phyloP scores from a whole-genome alignment of 208 protist species.

The Novymonas esmeraldas region DNA sequence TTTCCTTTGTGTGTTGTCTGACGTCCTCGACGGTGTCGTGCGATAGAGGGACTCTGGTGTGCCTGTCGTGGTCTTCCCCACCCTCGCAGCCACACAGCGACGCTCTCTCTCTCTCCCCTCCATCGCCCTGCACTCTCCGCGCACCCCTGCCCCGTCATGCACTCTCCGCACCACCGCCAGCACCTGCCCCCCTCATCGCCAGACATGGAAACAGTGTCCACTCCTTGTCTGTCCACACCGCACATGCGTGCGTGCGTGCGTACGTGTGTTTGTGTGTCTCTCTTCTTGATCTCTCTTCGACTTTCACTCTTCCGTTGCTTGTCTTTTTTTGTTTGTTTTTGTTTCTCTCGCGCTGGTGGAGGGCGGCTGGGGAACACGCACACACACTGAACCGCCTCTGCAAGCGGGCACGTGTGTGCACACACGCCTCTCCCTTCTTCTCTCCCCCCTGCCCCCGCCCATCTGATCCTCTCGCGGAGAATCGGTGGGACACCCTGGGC shows the following conservation, averaged over 20 bases:
- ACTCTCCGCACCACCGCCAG: not conserved
- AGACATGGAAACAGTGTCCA: slow-evolving; percentile 3
- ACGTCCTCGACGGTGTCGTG: not conserved
- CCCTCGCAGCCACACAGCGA: not conserved
- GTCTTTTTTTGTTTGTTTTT: not conserved
- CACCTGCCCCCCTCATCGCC: not conserved
- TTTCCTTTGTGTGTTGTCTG: not conserved
- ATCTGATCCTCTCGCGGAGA: too few species aligned
- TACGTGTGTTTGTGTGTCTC: not conserved
- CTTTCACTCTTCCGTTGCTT: not conserved
- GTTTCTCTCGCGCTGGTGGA: not conserved
- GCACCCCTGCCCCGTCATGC: not conserved
- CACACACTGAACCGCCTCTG: too few species aligned
- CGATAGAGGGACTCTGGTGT: not conserved
- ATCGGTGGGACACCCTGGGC: too few species aligned
- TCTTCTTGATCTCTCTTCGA: not conserved
- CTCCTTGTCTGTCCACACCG: not conserved
- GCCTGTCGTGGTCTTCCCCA: not conserved
- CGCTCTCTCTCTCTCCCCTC: not conserved
- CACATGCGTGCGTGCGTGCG: not conserved
- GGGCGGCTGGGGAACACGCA: too few species aligned
- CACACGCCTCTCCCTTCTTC: not conserved
- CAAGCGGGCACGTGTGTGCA: too few species aligned
- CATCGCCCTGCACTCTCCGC: not conserved
- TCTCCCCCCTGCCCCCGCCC: too few species aligned